phyloP scores from a whole-genome alignment of 2,329 filamentous ascomycete genomes.

The Colletotrichum orchidophilum region DNA sequence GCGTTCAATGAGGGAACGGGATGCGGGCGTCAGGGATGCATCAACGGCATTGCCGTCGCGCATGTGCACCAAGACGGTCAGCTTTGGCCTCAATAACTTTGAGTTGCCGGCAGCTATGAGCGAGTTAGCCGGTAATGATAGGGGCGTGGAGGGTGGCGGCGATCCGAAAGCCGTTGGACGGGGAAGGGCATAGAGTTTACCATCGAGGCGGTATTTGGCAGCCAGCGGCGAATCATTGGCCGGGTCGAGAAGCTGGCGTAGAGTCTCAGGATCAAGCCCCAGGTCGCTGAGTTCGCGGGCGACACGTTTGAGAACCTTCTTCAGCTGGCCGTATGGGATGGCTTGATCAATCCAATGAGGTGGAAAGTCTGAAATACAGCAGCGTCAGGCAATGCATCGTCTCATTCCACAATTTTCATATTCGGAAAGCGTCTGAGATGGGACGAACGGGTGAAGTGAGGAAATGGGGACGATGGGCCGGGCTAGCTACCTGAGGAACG shows the following conservation, averaged over 20 bases:
- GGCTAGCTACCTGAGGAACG: too few relatives aligned
- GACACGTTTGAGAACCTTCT: conserved; percentile 88
- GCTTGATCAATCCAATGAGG: conserved; percentile 76
- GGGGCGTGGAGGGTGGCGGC: not conserved
- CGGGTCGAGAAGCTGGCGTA: conserved; percentile 70
- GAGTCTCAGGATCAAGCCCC: conserved; percentile 76
- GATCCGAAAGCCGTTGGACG: not conserved
- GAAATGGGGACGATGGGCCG: not conserved
- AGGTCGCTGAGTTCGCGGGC: conserved; percentile 74
- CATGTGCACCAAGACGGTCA: conserved; percentile 75
- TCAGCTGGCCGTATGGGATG: conserved; percentile 85
- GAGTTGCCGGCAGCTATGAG: conserved; percentile 49
- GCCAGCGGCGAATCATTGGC: conserved; percentile 56
- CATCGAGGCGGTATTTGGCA: conserved; percentile 65
- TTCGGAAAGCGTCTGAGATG: not conserved
- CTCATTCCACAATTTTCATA: not conserved
- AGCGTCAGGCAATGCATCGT: not conserved
- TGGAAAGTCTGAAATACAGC: conserved; percentile 68
- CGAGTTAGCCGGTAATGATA: not conserved
- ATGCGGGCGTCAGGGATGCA: conserved; percentile 72
- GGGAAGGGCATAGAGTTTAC: conserved; percentile 41
- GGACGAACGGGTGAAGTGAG: not conserved
- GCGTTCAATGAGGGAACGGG: conserved; percentile 69
- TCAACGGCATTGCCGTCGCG: conserved; percentile 74
- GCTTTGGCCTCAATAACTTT: conserved; percentile 68